These are phyloP conservation scores for Penicillium italicum DNA, from an alignment of 2,329 filamentous ascomycete genomes.

Conservation along the genomic window DNA sequence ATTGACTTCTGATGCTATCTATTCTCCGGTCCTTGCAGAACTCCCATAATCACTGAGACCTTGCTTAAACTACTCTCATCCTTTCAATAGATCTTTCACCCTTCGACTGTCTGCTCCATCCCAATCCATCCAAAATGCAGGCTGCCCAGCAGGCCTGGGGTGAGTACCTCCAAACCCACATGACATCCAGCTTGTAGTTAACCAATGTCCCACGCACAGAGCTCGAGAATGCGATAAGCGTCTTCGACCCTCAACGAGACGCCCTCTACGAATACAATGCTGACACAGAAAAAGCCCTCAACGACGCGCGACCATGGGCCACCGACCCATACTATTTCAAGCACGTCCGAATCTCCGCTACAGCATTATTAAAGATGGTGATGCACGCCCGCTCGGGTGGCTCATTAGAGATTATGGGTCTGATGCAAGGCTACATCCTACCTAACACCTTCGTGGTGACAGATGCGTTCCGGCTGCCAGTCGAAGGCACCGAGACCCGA, in stretches of 20 bases:
- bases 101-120: background rate
- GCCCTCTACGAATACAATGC: constrained; percentile 83
- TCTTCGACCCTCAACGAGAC: constrained; percentile 83
- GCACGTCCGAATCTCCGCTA: constrained; percentile 84
- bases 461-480: constrained; percentile 87
- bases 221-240: constrained; percentile 77
- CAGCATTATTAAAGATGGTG: constrained; percentile 96
- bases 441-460: constrained; percentile 83
- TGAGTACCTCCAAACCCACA: constrained; percentile 29
- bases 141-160: constrained; percentile 60
- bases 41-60: constrained; percentile 5
- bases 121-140: constrained; percentile 45
- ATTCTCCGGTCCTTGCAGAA: constrained; percentile 12
- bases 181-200: background rate
- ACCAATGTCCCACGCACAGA: constrained; percentile 52
- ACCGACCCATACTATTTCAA: constrained; percentile 84
- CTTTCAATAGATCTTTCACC: background rate
- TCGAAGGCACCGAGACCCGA: constrained; percentile 96
- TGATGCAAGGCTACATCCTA: constrained; percentile 94
- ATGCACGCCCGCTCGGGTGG: constrained; percentile 98
- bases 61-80: constrained; percentile 2
- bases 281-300: constrained; percentile 63
- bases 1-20: constrained; percentile 4
- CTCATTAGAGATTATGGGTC: constrained; percentile 88
- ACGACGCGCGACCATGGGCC: constrained; percentile 68